Evolutionary conservation across 371 early-diverging fungal species (phyloP).

Genomic region (Mortierella sp.): DNA sequence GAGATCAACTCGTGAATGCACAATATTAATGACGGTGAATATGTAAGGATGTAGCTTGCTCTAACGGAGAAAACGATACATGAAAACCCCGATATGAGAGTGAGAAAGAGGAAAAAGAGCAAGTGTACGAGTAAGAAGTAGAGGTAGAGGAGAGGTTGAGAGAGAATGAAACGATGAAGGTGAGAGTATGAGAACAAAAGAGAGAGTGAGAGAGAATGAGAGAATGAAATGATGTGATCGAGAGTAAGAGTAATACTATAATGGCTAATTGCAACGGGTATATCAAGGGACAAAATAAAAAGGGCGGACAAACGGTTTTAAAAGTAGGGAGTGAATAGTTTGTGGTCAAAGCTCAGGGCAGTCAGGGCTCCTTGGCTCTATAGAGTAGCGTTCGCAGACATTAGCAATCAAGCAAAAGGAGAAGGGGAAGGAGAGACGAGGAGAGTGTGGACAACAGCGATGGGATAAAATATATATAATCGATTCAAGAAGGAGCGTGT

Average conservation of each 20-base stretch:
- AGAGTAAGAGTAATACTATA: not conserved
- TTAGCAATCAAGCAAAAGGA: not conserved
- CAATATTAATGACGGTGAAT: not conserved
- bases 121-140: not conserved
- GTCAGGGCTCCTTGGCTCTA: not conserved
- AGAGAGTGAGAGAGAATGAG: not conserved
- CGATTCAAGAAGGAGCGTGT: too few species aligned
- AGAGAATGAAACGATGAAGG: not conserved
- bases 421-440: not conserved
- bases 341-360: conserved; percentile 6
- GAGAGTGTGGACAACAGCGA: too few species aligned
- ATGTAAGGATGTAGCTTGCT: not conserved
- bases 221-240: not conserved
- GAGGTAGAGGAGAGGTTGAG: not conserved
- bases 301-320: conserved; percentile 2
- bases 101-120: too few species aligned
- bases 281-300: not conserved
- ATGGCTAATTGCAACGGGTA: not conserved
- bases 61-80: not conserved
- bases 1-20: not conserved
- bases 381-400: not conserved
- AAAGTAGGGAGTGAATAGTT: conserved; percentile 6
- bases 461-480: too few species aligned
- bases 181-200: not conserved
- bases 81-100: too few species aligned